phyloP scores from a whole-genome alignment of 345 rosid species.

The Euclidium syriacum region DNA sequence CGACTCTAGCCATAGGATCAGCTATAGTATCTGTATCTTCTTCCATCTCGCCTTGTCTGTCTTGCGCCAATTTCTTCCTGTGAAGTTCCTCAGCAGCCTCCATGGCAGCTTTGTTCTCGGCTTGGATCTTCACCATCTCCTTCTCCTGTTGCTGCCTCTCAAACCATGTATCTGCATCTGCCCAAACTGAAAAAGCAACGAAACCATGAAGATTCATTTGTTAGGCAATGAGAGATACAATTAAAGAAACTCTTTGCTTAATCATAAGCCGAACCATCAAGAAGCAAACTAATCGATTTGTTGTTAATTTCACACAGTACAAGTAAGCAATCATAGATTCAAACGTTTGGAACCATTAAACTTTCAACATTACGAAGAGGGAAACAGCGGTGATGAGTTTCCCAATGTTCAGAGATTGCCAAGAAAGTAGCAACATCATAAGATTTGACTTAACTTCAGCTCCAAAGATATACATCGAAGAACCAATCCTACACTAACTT shows the following conservation, averaged over 20 bases:
- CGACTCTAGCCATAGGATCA: slow-evolving; percentile 82
- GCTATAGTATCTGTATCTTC: slow-evolving; percentile 58
- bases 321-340: no score
- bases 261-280: no score
- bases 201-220: neutral
- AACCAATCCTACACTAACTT: neutral
- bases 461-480: neutral
- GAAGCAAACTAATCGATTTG: no score
- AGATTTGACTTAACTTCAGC: neutral
- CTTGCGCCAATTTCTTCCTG: slow-evolving; percentile 79
- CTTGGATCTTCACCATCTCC: slow-evolving; percentile 75
- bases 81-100: slow-evolving; percentile 87
- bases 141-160: slow-evolving; percentile 92
- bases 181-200: slow-evolving; percentile 68
- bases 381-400: no score
- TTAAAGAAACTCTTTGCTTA: neutral
- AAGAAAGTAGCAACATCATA: neutral
- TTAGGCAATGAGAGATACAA: neutral
- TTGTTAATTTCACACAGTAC: no score
- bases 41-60: slow-evolving; percentile 85
- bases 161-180: slow-evolving; percentile 98
- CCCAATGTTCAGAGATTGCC: neutral
- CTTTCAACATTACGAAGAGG: neutral
- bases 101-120: slow-evolving; percentile 81
- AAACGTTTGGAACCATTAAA: neutral